A percentile compares a stretch with the other conserved stretches of the same genome.
Evolutionary conservation across 1,139 yeast genomes (phyloP).

Genomic region (Barnettozyma hawaiiensis): DNA sequence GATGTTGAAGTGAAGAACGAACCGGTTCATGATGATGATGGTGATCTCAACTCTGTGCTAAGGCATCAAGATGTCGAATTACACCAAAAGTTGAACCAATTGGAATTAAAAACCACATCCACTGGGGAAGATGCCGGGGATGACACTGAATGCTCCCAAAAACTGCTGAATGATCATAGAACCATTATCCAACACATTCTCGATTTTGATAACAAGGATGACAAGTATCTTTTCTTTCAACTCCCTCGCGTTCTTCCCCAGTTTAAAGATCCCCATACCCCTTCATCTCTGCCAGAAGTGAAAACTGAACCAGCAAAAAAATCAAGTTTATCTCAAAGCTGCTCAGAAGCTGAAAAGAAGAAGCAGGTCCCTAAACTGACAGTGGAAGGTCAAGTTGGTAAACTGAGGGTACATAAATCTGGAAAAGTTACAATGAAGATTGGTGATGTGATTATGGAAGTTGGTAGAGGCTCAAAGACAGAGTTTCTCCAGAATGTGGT

Average conservation of each 20-base stretch:
- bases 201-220: slow-evolving; percentile 32
- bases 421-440: slow-evolving; percentile 72
- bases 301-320: not conserved
- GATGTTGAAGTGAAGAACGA: slow-evolving; percentile 32
- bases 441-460: slow-evolving; percentile 66
- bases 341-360: slow-evolving; percentile 1
- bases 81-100: slow-evolving; percentile 25
- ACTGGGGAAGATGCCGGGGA: slow-evolving; percentile 28
- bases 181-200: slow-evolving; percentile 29
- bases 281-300: not conserved
- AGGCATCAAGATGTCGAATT: slow-evolving; percentile 27
- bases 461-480: slow-evolving; percentile 66
- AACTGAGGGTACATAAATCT: slow-evolving; percentile 68
- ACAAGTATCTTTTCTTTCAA: slow-evolving; percentile 55
- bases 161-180: slow-evolving; percentile 31
- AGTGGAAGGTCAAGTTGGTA: slow-evolving; percentile 62
- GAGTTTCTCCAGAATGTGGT: slow-evolving; percentile 74
- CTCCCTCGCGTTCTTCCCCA: slow-evolving; percentile 65
- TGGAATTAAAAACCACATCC: slow-evolving; percentile 25
- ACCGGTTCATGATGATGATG: slow-evolving; percentile 25
- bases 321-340: not conserved
- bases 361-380: slow-evolving; percentile 11
- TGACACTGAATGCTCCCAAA: slow-evolving; percentile 29
- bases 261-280: slow-evolving; percentile 29
- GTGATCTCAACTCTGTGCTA: slow-evolving; percentile 26